Evolutionary conservation across 2,329 filamentous ascomycete species (phyloP), one percentile per base, ranked within the genome.

Genomic region (Tolypocladium album): DNA sequence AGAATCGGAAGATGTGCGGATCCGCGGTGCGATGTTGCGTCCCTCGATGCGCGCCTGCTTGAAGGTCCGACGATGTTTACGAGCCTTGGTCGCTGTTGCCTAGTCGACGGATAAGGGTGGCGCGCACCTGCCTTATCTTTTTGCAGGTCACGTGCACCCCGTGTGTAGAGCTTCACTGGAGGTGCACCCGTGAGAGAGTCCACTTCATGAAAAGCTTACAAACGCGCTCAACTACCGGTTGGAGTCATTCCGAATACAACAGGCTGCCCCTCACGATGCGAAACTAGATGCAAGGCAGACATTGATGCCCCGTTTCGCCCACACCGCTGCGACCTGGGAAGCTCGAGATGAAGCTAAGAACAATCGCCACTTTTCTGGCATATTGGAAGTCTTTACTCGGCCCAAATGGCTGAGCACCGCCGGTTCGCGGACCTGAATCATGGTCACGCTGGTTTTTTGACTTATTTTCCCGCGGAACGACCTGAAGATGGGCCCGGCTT

Each of bases 381-480:
- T 57, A 67, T 64, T 68, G 66, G 67, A 73, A 64, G 68, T 69
- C 64, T 60, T 63, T 66, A 64, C 67, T 68, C 57, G 66, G 67
- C 59, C 69, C 68, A 68, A 70, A 76, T 76, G 74, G 72, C 71
- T 75, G 72, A 75, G 58, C 62, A 64, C 40, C 66, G 67, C 62
- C 67, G 67, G 57, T 63, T 72, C 45, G 63, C 66, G 40, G 71
- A 72, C 66, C 69, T 72, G 17, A 62, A 66, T 42, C 65, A 71
- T 57, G 74, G 74, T 59, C 66, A 72, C 58, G 65, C 71, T 59
- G 73, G 74, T 39, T 62, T 64, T 56, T 59, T 75, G 57, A 68
- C 67, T 59, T 75, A 75, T 64, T 60, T 69, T 31, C 64, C 71
- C 36, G 36, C 63, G 27, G 60, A 68, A 17, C 58, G 65, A 59